Percentiles rank a stretch among this genome's conserved stretches.
Evolutionary conservation across 257 asterid genomes (phyloP).

Genomic region (Anisodus tanguticus): DNA sequence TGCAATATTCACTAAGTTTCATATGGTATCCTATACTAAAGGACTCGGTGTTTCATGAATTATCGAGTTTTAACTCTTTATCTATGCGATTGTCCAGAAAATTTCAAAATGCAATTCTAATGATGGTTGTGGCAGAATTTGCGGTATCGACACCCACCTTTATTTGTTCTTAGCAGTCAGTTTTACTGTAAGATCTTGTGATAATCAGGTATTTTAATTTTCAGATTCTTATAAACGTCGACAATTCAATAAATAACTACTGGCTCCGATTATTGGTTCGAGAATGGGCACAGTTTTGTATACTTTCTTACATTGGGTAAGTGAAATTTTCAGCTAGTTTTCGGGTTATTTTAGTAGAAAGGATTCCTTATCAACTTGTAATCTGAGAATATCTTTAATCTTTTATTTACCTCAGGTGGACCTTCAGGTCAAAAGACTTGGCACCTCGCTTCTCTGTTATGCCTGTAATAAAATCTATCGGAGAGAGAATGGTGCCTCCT

Average conservation of each 20-base stretch:
- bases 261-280: constrained; percentile 82
- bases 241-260: constrained; percentile 57
- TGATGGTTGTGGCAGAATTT: constrained; percentile 75
- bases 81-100: constrained; percentile 52
- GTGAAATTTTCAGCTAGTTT: constrained; percentile 19
- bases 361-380: not conserved
- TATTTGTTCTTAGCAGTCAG: constrained; percentile 6
- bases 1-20: constrained; percentile 27
- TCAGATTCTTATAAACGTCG: constrained; percentile 71
- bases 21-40: not conserved
- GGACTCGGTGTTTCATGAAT: not conserved
- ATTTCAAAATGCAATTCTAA: constrained; percentile 83
- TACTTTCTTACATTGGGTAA: constrained; percentile 80
- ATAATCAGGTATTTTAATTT: constrained; percentile 25
- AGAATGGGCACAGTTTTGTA: constrained; percentile 80
- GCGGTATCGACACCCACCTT: constrained; percentile 52
- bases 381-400: not conserved
- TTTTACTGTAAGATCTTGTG: constrained; percentile 8
- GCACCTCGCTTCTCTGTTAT: constrained; percentile 78
- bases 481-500: constrained; percentile 63
- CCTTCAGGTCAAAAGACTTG: constrained; percentile 69
- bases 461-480: constrained; percentile 59
- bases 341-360: not conserved
- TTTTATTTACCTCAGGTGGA: constrained; percentile 61
- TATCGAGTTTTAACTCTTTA: not conserved